Base-by-base conservation (phyloP, 2,329 filamentous ascomycete species). In the Fusarium poae region DNA sequence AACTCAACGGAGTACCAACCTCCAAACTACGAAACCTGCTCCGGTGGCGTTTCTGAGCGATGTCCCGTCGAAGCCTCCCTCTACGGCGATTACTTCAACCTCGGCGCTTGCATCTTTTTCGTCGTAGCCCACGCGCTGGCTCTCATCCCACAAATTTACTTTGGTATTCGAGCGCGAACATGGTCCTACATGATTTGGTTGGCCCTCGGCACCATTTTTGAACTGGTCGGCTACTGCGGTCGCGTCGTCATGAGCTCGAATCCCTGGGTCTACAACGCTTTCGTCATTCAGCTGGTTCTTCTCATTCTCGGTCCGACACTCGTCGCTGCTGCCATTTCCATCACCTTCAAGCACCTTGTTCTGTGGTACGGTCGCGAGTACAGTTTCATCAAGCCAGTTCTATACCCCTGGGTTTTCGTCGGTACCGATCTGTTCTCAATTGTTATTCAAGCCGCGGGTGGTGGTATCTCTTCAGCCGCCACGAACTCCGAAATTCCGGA, bases 371-470 rank as follows among this genome's bases (percentile, higher is more conserved):
- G 81, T 11, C 75, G 79, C 0, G 76, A 82, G 35, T 75, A 71
- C 29, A 71, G 68, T 3, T 75, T 80, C 20, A 72, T 83, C 39
- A 77, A 76, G 18, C 81, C 83, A 1, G 73, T 75, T 1, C 63
- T 80, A 0, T 85, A 85, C 56, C 82, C 82, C 3, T 81, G 79
- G 69, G 80, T 85, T 43, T 85, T 85, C 71, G 82, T 85, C 46
- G 76, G 78, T 3, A 82, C 79, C 70, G 83, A 85, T 63, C 58
- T 82, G 49, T 70, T 82, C 39, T 82, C 79, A 1, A 72, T 74
- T 13, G 42, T 74, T 0, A 74, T 74, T 16, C 72, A 74, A 15
- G 66, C 65, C 30, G 72, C 63, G 1, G 72, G 72, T 0, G 72
- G 72, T 6, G 68, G 55, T 23, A 56, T 74, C 5, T 69, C 72